Percentiles rank a stretch among this genome's conserved stretches.
phyloP scores from a whole-genome alignment of 805 yeast species.

The Candida sphagnicola region DNA sequence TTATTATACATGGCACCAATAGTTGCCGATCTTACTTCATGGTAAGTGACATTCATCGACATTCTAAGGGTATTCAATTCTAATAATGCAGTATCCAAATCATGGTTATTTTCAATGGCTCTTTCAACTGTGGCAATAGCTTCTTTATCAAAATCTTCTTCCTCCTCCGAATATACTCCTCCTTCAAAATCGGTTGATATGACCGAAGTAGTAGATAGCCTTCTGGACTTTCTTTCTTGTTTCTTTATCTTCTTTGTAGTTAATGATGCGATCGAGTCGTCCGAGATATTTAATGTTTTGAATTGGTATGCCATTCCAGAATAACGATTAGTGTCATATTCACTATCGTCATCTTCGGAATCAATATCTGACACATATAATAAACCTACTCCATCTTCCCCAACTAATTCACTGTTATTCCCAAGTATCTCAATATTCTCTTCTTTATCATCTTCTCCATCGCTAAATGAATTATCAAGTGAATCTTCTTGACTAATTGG shows the following conservation, averaged over 20 bases:
- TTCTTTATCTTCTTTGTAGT: conserved; percentile 39
- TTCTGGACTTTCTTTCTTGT: conserved; percentile 22
- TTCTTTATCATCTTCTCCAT: conserved; percentile 22
- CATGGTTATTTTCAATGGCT: conserved; percentile 90
- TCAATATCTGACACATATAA: conserved; percentile 45
- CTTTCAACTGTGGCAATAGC: conserved; percentile 93
- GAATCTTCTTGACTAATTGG: conserved; percentile 34
- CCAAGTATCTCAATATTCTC: conserved; percentile 25
- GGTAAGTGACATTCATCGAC: conserved; percentile 96
- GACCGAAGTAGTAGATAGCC: conserved; percentile 33
- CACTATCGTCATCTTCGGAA: conserved; percentile 35
- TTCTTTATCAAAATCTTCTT: conserved; percentile 79
- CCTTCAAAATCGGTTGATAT: conserved; percentile 47
- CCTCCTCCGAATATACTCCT: conserved; percentile 36
- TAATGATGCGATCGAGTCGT: conserved; percentile 54
- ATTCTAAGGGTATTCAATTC: conserved; percentile 93
- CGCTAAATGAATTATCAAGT: conserved; percentile 27
- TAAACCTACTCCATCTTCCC: conserved; percentile 49
- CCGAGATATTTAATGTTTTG: conserved; percentile 48
- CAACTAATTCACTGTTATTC: conserved; percentile 41
- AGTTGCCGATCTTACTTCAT: conserved; percentile 85
- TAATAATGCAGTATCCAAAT: conserved; percentile 84
- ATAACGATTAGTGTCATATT: conserved; percentile 28
- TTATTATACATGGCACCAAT: conserved; percentile 65
- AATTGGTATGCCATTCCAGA: conserved; percentile 46